Evolutionary conservation across 164 flowering plant genomes (phyloP).

Genomic region (Houttuynia cordata): DNA sequence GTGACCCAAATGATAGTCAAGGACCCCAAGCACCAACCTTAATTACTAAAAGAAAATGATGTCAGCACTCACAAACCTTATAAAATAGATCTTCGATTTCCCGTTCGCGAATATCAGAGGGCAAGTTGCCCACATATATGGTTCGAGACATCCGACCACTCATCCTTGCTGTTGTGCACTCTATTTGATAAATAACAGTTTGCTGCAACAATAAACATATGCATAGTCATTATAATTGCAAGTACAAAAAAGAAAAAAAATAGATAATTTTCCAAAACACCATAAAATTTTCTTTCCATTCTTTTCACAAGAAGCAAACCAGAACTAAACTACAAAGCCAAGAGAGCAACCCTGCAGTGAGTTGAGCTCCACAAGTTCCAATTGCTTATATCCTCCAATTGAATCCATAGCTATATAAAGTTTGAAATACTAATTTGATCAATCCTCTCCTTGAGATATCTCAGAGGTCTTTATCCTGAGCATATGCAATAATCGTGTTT

Average conservation of each 20-base stretch:
- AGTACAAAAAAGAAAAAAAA: too few species aligned
- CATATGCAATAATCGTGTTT: conserved; percentile 64
- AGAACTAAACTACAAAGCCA: conserved; percentile 76
- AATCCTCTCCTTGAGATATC: conserved; percentile 48
- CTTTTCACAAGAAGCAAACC: conserved; percentile 6
- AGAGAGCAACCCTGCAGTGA: conserved; percentile 81
- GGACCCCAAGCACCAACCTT: too few species aligned
- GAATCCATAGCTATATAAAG: conserved; percentile 74
- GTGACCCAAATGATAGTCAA: too few species aligned
- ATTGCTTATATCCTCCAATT: conserved; percentile 82
- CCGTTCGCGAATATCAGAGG: conserved; percentile 65
- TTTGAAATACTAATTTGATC: conserved; percentile 44
- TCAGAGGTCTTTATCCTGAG: conserved; percentile 45
- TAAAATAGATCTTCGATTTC: conserved; percentile 90
- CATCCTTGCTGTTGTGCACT: conserved; percentile 27
- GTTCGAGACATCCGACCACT: conserved; percentile 82
- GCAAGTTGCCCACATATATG: conserved; percentile 92
- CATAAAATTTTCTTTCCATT: neutral
- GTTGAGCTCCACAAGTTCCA: conserved; percentile 97
- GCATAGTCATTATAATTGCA: neutral
- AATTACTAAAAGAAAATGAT: neutral
- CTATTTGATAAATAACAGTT: neutral
- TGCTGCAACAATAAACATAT: conserved; percentile 21
- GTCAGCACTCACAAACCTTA: conserved; percentile 46
- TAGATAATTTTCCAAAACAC: conserved; percentile 4